phyloP scores from a whole-genome alignment of 1,139 yeast genomes.

The Scheffersomyces insectosa region DNA sequence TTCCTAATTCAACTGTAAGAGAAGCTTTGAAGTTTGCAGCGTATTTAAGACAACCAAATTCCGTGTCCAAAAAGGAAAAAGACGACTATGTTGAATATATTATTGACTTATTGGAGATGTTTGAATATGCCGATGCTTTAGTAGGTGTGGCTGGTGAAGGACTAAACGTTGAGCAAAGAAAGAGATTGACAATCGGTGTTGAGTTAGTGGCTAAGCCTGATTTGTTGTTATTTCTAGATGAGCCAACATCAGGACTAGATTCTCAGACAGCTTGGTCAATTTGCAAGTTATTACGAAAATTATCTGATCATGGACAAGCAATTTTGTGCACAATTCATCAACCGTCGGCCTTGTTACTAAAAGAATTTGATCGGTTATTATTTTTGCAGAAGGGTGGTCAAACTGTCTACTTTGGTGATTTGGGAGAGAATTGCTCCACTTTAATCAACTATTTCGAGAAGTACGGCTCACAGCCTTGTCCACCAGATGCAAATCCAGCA shows the following conservation, averaged over 20 bases:
- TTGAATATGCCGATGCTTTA: conserved; percentile 34
- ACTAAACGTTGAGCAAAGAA: conserved; percentile 39
- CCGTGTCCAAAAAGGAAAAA: conserved; percentile 30
- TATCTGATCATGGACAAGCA: conserved; percentile 45
- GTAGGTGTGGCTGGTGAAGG: conserved; percentile 45
- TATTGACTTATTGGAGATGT: conserved; percentile 40
- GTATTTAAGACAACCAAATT: conserved; percentile 34
- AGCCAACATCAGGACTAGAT: conserved; percentile 44
- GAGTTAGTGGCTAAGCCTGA: conserved; percentile 43
- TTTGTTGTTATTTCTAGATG: conserved; percentile 35
- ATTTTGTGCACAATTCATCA: conserved; percentile 46
- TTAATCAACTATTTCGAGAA: conserved; percentile 58
- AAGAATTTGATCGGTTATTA: conserved; percentile 37
- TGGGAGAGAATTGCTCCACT: conserved; percentile 58
- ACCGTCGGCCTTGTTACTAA: conserved; percentile 40
- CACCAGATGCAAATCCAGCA: conserved; percentile 50
- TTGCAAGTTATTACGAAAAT: conserved; percentile 41
- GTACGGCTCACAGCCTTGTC: conserved; percentile 51
- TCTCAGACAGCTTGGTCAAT: conserved; percentile 49
- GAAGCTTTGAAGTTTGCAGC: conserved; percentile 40
- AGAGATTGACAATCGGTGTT: conserved; percentile 40
- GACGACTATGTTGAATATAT: conserved; percentile 36
- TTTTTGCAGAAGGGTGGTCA: conserved; percentile 54
- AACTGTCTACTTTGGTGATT: conserved; percentile 79
- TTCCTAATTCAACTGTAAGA: conserved; percentile 37